Evolutionary conservation across 805 yeast genomes (phyloP).

Genomic region (Ogataea corticis): DNA sequence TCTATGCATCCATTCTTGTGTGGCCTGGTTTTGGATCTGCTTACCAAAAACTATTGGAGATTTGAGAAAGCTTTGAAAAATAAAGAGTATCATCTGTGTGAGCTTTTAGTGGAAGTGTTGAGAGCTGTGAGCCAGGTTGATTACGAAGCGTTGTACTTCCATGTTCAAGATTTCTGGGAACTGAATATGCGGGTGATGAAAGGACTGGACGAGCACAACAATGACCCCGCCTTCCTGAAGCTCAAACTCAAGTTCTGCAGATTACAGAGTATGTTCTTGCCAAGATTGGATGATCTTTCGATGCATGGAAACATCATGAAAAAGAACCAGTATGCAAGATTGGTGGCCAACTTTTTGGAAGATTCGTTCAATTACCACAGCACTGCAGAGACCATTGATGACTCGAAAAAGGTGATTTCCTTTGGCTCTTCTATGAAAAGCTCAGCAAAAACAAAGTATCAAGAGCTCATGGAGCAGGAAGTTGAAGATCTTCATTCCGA

Average conservation of each 20-base stretch:
- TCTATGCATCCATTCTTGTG: slow-evolving; percentile 48
- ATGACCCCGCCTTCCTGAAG: slow-evolving; percentile 28
- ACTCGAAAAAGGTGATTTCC: slow-evolving; percentile 21
- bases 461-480: slow-evolving; percentile 26
- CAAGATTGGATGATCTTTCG: slow-evolving; percentile 29
- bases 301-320: slow-evolving; percentile 31
- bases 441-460: slow-evolving; percentile 6
- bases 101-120: slow-evolving; percentile 29
- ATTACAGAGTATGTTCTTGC: slow-evolving; percentile 29
- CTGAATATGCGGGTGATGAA: slow-evolving; percentile 26
- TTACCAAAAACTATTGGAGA: slow-evolving; percentile 21
- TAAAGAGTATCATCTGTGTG: slow-evolving; percentile 30
- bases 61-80: slow-evolving; percentile 26
- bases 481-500: slow-evolving; percentile 31
- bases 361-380: slow-evolving; percentile 26
- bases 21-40: slow-evolving; percentile 25
- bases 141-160: slow-evolving; percentile 26
- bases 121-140: slow-evolving; percentile 31
- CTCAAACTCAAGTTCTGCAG: slow-evolving; percentile 35
- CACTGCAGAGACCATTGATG: slow-evolving; percentile 31
- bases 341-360: slow-evolving; percentile 37
- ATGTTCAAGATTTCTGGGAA: slow-evolving; percentile 30
- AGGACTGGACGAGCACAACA: slow-evolving; percentile 20
- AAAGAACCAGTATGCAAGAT: slow-evolving; percentile 35
- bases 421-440: slow-evolving; percentile 9